Conservation (phyloP, 179 eudicot species). For the Vitellaria paradoxa region DNA sequence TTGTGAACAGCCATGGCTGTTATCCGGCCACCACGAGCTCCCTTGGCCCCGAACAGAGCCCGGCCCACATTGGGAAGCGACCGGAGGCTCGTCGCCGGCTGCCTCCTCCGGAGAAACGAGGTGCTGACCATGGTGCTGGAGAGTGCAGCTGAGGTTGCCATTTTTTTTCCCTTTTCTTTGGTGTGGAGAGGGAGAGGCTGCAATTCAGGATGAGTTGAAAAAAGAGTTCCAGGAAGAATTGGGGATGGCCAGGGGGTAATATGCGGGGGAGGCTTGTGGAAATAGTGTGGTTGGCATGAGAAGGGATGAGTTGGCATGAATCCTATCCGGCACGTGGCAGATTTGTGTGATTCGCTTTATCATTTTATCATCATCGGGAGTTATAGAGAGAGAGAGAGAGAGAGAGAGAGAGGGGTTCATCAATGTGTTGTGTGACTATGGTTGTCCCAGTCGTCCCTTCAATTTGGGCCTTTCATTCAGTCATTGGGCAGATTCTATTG, state of each 20-base stretch:
- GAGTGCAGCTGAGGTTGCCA: constrained; percentile 35
- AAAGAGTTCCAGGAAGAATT: not conserved
- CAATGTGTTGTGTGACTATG: constrained; percentile 5
- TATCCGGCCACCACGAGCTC: constrained; percentile 20
- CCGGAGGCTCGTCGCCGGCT: constrained; percentile 23
- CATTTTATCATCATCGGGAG: constrained; percentile 15
- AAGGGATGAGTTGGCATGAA: constrained; percentile 6
- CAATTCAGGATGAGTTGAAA: not conserved
- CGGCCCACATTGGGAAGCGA: constrained; percentile 29
- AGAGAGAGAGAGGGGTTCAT: not conserved
- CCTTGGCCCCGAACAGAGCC: constrained; percentile 33
- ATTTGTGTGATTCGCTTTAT: constrained; percentile 22
- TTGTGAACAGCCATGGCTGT: constrained; percentile 48
- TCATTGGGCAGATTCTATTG: not conserved
- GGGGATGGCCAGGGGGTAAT: not conserved
- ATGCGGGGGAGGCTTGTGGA: constrained; percentile 35
- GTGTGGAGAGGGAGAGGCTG: not conserved
- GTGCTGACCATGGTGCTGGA: constrained; percentile 52
- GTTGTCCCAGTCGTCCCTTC: constrained; percentile 6
- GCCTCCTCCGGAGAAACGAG: constrained; percentile 39
- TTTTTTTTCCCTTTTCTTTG: not conserved
- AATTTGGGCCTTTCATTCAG: constrained; percentile 6
- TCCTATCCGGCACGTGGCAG: constrained; percentile 42
- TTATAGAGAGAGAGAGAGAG: not conserved
- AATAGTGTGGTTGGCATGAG: constrained; percentile 28